Conservation (phyloP, 2,329 filamentous ascomycete species). For the Alternaria angustiovoidea region DNA sequence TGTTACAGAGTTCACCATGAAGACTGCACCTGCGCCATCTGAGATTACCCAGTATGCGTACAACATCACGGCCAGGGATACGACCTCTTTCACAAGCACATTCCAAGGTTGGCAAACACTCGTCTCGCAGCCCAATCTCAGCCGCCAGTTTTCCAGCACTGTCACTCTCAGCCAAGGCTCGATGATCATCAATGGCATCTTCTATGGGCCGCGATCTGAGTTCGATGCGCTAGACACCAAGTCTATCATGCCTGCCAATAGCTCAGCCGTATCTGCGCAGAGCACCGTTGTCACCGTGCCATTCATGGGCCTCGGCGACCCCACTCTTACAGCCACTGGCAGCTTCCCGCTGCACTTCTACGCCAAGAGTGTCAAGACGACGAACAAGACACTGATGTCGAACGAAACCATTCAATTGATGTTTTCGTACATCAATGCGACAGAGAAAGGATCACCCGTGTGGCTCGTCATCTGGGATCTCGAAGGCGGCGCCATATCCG, state of each 20-base stretch:
- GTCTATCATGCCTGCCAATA: not conserved
- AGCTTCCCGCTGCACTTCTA: not conserved
- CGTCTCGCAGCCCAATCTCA: not conserved
- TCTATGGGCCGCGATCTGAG: not conserved
- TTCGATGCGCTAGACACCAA: not conserved
- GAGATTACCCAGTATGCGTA: not conserved
- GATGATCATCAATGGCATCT: slow-evolving; percentile 2
- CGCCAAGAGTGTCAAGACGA: slow-evolving; percentile 5
- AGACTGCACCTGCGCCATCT: not conserved
- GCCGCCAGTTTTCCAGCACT: slow-evolving; percentile 1
- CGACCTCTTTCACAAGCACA: not conserved
- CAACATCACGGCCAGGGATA: not conserved
- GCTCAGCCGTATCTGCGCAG: not conserved
- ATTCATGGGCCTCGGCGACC: not conserved
- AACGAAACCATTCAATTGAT: not conserved
- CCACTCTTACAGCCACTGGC: not conserved
- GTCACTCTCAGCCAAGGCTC: slow-evolving; percentile 2
- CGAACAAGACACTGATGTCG: not conserved
- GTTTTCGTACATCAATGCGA: slow-evolving; percentile 3
- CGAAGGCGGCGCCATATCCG: slow-evolving; percentile 1
- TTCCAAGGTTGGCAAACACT: not conserved
- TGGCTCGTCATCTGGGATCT: slow-evolving; percentile 6
- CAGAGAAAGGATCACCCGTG: not conserved
- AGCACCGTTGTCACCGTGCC: not conserved
- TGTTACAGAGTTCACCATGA: slow-evolving; percentile 4